phyloP scores from a whole-genome alignment of 352 stramenopile species.

The Phytophthora tentaculata region DNA sequence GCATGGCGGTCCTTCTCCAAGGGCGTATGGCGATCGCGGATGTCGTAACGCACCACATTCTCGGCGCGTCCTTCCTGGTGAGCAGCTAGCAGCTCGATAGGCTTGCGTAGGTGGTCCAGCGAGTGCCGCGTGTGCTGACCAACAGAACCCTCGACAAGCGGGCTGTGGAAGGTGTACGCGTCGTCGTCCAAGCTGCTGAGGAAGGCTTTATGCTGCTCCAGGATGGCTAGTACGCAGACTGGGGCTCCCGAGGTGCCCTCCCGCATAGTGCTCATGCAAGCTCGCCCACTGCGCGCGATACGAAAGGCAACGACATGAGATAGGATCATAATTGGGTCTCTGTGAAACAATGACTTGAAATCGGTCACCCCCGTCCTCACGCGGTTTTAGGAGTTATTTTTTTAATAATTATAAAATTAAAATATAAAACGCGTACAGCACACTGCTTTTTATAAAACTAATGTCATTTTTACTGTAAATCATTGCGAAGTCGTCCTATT shows the following conservation, averaged over 20 bases:
- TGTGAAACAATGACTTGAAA: too few species aligned
- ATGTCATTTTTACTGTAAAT: too few species aligned
- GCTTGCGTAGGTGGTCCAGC: conserved; percentile 81
- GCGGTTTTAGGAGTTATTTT: too few species aligned
- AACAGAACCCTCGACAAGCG: conserved; percentile 63
- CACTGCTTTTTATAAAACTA: too few species aligned
- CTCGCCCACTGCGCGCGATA: too few species aligned
- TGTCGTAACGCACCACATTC: conserved; percentile 64
- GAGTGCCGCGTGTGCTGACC: conserved; percentile 83
- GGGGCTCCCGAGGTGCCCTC: conserved; percentile 29
- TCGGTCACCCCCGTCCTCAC: too few species aligned
- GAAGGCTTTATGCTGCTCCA: conserved; percentile 70
- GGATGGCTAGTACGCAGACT: conserved; percentile 62
- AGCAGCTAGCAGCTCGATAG: conserved; percentile 46
- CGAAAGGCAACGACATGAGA: too few species aligned
- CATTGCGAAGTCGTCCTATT: too few species aligned
- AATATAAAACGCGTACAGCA: too few species aligned
- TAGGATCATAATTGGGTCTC: too few species aligned
- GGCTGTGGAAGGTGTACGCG: conserved; percentile 72
- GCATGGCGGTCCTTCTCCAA: conserved; percentile 66
- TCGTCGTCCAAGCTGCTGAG: conserved; percentile 53
- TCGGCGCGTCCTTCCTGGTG: conserved; percentile 10
- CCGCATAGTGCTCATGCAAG: conserved; percentile 16
- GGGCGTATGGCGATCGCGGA: conserved; percentile 67
- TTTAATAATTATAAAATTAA: too few species aligned